Base-by-base conservation (phyloP, 2,329 filamentous ascomycete genomes). In the Leptosphaerulina australis region DNA sequence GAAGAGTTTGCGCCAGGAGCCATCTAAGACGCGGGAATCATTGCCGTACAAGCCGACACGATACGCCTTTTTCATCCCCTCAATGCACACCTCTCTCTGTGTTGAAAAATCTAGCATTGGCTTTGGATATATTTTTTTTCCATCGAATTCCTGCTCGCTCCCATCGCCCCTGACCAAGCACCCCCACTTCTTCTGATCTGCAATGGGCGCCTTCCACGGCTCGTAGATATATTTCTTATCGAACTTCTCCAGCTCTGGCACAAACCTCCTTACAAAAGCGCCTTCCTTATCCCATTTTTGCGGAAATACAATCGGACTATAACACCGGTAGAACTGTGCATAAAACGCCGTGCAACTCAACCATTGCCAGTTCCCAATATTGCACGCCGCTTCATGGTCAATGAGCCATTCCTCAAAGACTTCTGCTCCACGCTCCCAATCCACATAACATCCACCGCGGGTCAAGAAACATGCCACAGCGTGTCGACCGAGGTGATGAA, bases 401-500 rank as follows among this genome's bases (percentile, higher is more conserved):
- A 92, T 75, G 28, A 92, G 78, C 73, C 82, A 83, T 67, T 91
- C 88, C 63, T 90, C 87, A 53, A 92, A 92, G 1, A 91, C 88
- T 37, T 89, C 87, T 4, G 85, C 86, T 1, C 88, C 88, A 14
- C 88, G 82, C 73, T 91, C 88, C 88, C 88, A 92, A 63, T 86
- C 83, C 34, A 92, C 77, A 64, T 91, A 92, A 69, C 87, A 91
- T 0, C 88, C 88, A 1, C 88, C 88, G 2, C 88, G 78, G 0
- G 88, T 91, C n/a, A 92, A 77, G 67, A 92, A 92, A 66, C 88
- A 91, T 0, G 88, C 88, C 0, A 92, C 85, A n/a, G 85, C 82
- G 69, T 92, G 88, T 0, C 88, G 81, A 2, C 88, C 88, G 0
- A 91, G 78, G 66, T 92, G 88, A 66, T 92, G 88, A 7, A 91